These are phyloP conservation scores for Suillus variegatus DNA, from an alignment of 768 basidiomycete species.

Conservation along the genomic window DNA sequence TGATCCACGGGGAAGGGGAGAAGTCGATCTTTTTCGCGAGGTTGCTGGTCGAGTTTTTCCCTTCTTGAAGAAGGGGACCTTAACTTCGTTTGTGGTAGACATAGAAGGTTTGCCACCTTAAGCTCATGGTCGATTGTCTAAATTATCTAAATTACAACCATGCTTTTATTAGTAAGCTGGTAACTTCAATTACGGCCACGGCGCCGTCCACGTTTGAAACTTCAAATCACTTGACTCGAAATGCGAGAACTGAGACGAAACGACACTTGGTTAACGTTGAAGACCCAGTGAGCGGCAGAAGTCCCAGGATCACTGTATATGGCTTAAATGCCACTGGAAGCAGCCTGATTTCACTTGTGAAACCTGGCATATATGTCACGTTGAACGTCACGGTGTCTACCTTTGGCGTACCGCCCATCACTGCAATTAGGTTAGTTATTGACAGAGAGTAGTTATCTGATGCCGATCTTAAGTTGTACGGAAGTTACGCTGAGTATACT, in stretches of 20 bases:
- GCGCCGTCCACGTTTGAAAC: no score
- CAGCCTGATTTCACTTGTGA: not conserved
- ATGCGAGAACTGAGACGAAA: no score
- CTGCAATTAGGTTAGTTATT: not conserved
- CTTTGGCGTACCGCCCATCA: not conserved
- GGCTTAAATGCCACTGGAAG: not conserved
- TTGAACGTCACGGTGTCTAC: not conserved
- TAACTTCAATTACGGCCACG: no score
- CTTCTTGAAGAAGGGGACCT: conserved; percentile 90
- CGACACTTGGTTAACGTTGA: not conserved
- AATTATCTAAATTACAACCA: not conserved
- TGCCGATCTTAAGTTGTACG: not conserved
- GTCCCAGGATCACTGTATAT: not conserved
- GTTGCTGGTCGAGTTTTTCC: conserved; percentile 78
- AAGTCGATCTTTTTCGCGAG: conserved; percentile 71
- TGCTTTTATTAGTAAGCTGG: not conserved
- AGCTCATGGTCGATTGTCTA: not conserved
- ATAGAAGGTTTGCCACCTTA: conserved; percentile 18
- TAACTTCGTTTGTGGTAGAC: conserved; percentile 38
- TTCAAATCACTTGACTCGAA: no score
- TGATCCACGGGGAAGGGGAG: conserved; percentile 39
- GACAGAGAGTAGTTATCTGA: not conserved
- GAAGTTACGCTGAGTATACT: not conserved
- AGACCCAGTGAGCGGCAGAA: not conserved
- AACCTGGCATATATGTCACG: not conserved